These are phyloP conservation scores for Hypoxylon sp. DNA, from an alignment of 2,329 filamentous ascomycete species.

Conservation along the genomic window DNA sequence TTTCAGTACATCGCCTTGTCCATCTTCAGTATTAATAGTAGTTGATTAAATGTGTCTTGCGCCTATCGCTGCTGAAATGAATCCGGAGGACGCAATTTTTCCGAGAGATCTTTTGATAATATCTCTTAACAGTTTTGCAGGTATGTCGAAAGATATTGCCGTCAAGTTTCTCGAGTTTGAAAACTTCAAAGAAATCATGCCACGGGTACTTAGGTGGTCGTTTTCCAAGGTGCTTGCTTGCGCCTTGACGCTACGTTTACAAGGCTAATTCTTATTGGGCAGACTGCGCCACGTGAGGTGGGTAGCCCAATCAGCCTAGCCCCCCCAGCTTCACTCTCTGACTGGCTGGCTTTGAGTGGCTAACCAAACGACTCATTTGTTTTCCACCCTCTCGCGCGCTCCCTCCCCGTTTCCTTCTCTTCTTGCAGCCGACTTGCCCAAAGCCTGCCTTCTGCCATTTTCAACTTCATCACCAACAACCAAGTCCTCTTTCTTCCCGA, in stretches of 20 bases:
- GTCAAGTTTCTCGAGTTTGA: no score
- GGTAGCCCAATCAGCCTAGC: constrained; percentile 2
- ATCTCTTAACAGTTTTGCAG: no score
- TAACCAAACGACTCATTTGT: constrained; percentile 32
- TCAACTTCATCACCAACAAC: constrained; percentile 26
- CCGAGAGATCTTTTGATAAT: background rate
- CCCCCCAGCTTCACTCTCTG: background rate
- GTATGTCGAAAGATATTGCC: no score
- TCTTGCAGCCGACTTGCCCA: constrained; percentile 26
- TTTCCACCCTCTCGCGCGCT: constrained; percentile 32
- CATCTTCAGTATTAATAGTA: background rate
- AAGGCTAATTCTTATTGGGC: background rate
- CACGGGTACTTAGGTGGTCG: no score
- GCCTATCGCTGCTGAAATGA: no score
- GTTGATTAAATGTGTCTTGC: background rate
- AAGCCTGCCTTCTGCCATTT: constrained; percentile 17
- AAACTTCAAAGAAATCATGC: no score
- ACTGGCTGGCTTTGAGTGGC: background rate
- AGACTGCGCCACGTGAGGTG: constrained; percentile 11
- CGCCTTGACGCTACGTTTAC: background rate
- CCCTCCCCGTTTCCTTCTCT: constrained; percentile 22
- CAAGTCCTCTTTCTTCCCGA: constrained; percentile 33
- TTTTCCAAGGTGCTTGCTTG: background rate
- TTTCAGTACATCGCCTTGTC: background rate
- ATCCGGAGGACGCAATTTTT: no score